Percentiles rank a stretch among this genome's conserved stretches.
Evolutionary conservation across 495 filamentous ascomycete species (phyloP).

Genomic region (Aspergillus sclerotioniger): DNA sequence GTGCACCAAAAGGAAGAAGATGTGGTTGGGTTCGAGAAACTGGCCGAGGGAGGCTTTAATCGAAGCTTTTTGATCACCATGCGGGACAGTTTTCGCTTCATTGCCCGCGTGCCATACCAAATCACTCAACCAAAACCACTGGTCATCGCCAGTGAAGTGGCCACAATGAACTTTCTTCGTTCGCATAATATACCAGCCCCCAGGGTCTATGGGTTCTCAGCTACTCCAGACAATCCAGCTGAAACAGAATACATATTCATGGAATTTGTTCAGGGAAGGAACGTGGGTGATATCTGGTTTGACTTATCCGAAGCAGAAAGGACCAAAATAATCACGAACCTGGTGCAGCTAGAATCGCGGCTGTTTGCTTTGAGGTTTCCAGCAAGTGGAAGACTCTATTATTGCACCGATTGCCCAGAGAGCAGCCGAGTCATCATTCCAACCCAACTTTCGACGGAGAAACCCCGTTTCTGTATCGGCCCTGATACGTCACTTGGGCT

Average conservation of each 20-base stretch:
- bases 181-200: slow-evolving; percentile 29
- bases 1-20: background rate
- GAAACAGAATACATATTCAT: slow-evolving; percentile 31
- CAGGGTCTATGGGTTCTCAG: slow-evolving; percentile 17
- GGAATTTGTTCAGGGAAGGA: slow-evolving; percentile 24
- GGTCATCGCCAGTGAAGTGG: slow-evolving; percentile 38
- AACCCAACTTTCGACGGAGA: background rate
- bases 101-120: slow-evolving; percentile 29
- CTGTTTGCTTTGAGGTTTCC: slow-evolving; percentile 33
- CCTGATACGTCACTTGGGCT: slow-evolving; percentile 20
- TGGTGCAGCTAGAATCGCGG: slow-evolving; percentile 31
- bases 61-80: slow-evolving; percentile 27
- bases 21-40: slow-evolving; percentile 16
- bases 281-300: slow-evolving; percentile 26
- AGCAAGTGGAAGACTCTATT: slow-evolving; percentile 37
- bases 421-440: background rate
- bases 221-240: slow-evolving; percentile 21
- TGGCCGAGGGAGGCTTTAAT: slow-evolving; percentile 37
- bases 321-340: slow-evolving; percentile 29
- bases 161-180: slow-evolving; percentile 33
- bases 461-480: slow-evolving; percentile 19
- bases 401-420: slow-evolving; percentile 6
- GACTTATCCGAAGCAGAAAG: slow-evolving; percentile 24
- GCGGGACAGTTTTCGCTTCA: slow-evolving; percentile 23
- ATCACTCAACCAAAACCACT: slow-evolving; percentile 26